Percentiles rank a stretch among this genome's conserved stretches.
These are phyloP conservation scores for Periconia macrospinosa DNA, from an alignment of 2,329 filamentous ascomycete genomes.

Conservation along the genomic window DNA sequence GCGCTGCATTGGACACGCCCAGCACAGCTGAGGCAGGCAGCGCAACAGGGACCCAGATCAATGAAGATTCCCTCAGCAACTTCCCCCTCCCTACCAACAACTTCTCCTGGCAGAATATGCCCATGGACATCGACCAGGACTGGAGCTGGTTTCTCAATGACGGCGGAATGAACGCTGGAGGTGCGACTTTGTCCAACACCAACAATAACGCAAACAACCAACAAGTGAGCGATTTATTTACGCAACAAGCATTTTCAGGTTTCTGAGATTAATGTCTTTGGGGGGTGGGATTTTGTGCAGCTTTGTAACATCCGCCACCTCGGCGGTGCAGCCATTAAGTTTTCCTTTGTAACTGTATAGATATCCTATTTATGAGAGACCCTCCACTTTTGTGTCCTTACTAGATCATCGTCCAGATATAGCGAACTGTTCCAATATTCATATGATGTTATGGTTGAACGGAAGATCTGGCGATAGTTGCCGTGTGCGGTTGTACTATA, in stretches of 20 bases:
- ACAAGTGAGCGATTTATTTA: conserved; percentile 16
- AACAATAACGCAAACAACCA: conserved; percentile 2
- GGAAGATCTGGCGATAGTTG: no score
- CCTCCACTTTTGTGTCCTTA: conserved; percentile 16
- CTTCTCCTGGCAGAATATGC: conserved; percentile 44
- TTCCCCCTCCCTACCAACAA: conserved; percentile 39
- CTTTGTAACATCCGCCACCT: not conserved
- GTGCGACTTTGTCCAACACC: conserved; percentile 10
- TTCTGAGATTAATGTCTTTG: conserved; percentile 18
- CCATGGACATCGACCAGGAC: conserved; percentile 46
- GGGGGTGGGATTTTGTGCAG: not conserved
- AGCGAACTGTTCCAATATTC: not conserved
- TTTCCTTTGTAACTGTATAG: not conserved
- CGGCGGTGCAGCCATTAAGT: not conserved
- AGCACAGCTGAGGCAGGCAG: not conserved
- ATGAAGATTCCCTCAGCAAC: conserved; percentile 34
- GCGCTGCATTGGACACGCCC: conserved; percentile 19
- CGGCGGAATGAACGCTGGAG: conserved; percentile 12
- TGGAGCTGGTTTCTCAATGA: conserved; percentile 46
- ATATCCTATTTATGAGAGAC: conserved; percentile 2
- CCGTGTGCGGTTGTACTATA: no score
- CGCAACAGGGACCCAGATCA: conserved; percentile 19
- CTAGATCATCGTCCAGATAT: not conserved
- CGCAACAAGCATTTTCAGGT: conserved; percentile 26
- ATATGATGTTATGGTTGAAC: not conserved